A percentile compares a stretch with the other conserved stretches of the same genome.
These are phyloP conservation scores for Blastocystis sp. DNA, from an alignment of 352 stramenopile genomes.

Conservation along the genomic window DNA sequence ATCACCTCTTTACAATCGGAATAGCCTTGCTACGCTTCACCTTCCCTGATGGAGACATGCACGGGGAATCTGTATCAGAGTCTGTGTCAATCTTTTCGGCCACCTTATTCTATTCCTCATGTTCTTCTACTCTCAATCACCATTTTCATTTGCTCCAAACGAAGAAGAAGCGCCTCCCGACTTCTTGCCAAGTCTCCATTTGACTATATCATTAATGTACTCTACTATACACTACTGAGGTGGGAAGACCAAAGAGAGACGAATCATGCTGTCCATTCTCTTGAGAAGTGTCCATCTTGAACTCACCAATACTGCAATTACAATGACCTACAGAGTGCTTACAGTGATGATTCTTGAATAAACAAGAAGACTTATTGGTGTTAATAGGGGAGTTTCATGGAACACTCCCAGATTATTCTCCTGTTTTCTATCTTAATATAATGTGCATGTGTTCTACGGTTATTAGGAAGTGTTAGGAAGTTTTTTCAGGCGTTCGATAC, in stretches of 20 bases:
- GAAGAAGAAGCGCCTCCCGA: slow-evolving; percentile 45
- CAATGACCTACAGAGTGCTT: no score
- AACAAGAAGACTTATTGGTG: no score
- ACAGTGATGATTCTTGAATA: no score
- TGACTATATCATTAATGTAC: neutral
- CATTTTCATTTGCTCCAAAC: slow-evolving; percentile 46
- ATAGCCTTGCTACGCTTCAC: slow-evolving; percentile 2
- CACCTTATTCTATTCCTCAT: neutral
- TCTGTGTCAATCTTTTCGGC: neutral
- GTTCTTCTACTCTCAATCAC: neutral
- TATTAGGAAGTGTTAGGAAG: no score
- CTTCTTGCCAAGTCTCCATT: slow-evolving; percentile 8
- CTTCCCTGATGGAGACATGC: neutral
- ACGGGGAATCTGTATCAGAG: neutral
- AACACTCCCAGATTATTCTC: no score
- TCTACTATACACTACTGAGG: neutral
- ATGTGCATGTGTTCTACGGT: no score
- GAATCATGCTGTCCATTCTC: neutral
- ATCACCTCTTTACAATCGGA: slow-evolving; percentile 19
- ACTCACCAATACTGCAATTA: neutral
- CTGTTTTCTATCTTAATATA: no score
- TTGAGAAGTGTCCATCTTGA: neutral
- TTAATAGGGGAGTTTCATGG: no score
- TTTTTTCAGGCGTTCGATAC: no score
- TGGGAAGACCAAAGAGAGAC: slow-evolving; percentile 27